Base-by-base conservation (phyloP, 805 yeast species). In the Ogataea trehalophila region DNA sequence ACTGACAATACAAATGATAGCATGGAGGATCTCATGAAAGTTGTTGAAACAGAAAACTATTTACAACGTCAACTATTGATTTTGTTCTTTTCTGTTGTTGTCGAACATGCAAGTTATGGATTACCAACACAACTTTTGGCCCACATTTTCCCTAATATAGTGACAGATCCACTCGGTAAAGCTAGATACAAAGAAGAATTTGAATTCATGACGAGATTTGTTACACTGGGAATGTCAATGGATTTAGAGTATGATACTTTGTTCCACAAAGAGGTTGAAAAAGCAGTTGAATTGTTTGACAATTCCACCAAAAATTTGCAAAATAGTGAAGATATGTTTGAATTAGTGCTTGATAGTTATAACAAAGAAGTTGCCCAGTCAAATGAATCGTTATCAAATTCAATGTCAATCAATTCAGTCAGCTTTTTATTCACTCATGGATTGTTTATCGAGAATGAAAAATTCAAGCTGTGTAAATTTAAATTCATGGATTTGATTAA, bases 61-160 rank as follows among this genome's bases (percentile, higher is more conserved):
- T 66, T 85, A 33, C 92, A 87, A 58, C 73, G 87, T 35, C 78
- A 77, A 53, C 66, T 90, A 38, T 67, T 92, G 44, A 79, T 82
- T 37, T 75, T 83, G 41, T 76, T 86, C 41, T 53, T 85, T 18
- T 76, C 91, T 1, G 75, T 79, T 55, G 60, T 76, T 2, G 65
- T 80, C 14, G 76, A 73, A 16, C 42, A 43, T 13, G 20, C 48
- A 3, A 17, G 55, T 4, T 41, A 17, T 3, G 16, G 14, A 2
- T 34, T 49, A 16, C 33, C 51, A 13, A 15, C 48, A 9, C 38
- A 33, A 16, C 35, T 57, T 14, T 41, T 51, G 6, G 35, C 35
- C 29, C 16, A 20, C 13, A 43, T 49, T 7, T 55, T 42, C 34
- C 58, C 57, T 5, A 43, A 39, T 39, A 39, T 45, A n/a, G 26